A percentile compares a stretch with the other conserved stretches of the same genome.
Evolutionary conservation across 202 grass and related monocot genomes (phyloP).

Genomic region (Zoysia matrella): DNA sequence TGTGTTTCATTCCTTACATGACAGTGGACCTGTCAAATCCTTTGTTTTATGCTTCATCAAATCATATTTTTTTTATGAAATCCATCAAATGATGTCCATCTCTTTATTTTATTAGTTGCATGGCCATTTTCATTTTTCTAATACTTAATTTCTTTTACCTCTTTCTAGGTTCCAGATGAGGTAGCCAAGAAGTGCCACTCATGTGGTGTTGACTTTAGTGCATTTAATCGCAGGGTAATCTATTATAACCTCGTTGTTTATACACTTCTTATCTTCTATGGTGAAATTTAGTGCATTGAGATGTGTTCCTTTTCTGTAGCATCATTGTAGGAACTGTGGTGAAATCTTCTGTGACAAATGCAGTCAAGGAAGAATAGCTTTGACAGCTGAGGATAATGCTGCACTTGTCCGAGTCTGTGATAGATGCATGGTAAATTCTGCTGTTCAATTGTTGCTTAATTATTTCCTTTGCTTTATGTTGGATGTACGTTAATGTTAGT

Average conservation of each 20-base stretch:
- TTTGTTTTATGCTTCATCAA: constrained; percentile 12
- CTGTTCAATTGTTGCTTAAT: constrained; percentile 23
- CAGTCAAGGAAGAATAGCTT: constrained; percentile 86
- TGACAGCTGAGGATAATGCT: constrained; percentile 90
- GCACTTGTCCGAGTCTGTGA: constrained; percentile 96
- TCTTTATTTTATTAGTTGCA: neutral
- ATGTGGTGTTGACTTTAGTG: constrained; percentile 82
- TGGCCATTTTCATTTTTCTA: constrained; percentile 8
- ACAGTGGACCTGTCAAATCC: neutral
- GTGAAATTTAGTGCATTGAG: constrained; percentile 25
- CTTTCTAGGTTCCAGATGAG: constrained; percentile 87
- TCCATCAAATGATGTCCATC: neutral
- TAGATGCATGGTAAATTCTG: constrained; percentile 82
- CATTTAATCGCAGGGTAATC: constrained; percentile 87
- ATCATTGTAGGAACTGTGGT: constrained; percentile 99
- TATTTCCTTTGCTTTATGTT: constrained; percentile 3
- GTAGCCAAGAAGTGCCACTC: constrained; percentile 82
- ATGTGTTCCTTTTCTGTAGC: constrained; percentile 50
- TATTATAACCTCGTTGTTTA: constrained; percentile 33
- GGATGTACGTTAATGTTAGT: neutral
- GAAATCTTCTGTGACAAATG: constrained; percentile 99
- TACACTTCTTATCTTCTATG: constrained; percentile 3
- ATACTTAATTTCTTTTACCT: constrained; percentile 20
- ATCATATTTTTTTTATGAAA: neutral
- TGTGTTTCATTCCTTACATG: constrained; percentile 2